Evolutionary conservation across 108 stramenopile genomes (phyloP).

Genomic region (Stephanodiscus triporus): DNA sequence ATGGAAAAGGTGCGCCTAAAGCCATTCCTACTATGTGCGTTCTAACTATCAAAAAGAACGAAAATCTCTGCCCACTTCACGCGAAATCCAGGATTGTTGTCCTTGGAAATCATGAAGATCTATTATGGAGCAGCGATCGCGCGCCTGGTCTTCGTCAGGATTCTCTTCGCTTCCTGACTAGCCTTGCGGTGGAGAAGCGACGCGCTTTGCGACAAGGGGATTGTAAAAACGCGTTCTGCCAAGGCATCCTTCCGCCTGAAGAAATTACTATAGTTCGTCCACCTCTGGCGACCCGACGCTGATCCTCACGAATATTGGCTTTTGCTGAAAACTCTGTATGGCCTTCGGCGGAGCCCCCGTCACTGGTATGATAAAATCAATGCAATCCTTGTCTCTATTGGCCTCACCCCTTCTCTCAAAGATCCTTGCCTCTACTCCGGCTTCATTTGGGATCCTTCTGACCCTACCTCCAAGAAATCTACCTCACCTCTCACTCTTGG

Average conservation of each 20-base stretch:
- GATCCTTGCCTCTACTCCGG: constrained; percentile 5
- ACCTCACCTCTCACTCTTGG: constrained; percentile 8
- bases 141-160: too few relatives aligned
- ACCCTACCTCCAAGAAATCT: neutral
- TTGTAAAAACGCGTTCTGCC: constrained; percentile 33
- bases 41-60: neutral
- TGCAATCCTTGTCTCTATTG: constrained; percentile 3
- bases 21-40: constrained; percentile 14
- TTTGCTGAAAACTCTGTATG: neutral
- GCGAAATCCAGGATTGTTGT: constrained; percentile 28
- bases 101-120: constrained; percentile 22
- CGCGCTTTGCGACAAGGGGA: constrained; percentile 16
- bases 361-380: constrained; percentile 26
- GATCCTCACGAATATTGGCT: neutral
- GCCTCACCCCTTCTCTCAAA: constrained; percentile 7
- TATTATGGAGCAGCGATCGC: constrained; percentile 8
- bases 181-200: too few relatives aligned
- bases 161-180: too few relatives aligned
- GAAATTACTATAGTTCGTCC: neutral
- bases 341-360: neutral
- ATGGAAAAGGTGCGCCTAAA: constrained; percentile 1
- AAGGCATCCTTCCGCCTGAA: constrained; percentile 8
- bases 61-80: neutral
- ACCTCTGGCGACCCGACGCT: neutral
- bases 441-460: neutral